Evolutionary conservation across 495 filamentous ascomycete genomes (phyloP), one percentile per base, ranked within the genome.

Genomic region (Penicillium coffeae): DNA sequence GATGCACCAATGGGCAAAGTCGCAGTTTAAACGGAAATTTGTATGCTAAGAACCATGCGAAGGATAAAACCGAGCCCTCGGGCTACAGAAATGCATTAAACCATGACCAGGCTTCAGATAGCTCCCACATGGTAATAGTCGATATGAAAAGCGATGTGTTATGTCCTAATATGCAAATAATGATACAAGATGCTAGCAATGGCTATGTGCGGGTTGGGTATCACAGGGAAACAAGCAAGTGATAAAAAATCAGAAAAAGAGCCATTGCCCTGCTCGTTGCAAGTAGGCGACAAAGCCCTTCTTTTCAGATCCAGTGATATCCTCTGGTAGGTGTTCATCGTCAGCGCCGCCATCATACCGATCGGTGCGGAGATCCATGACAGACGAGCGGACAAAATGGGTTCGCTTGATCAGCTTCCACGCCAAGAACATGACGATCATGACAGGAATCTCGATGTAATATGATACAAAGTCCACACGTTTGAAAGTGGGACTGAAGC

Each of bases 341-440:
- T 47, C 45, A 27, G 30, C 18, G 15, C 45, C 45, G 14, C 45
- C 45, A 38, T 63, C 66, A 69, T 77, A 77, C 8, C 75, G 71
- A 70, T 81, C 78, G 10, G 75, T 79, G 10, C 63, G 64, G 20
- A 81, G 51, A 57, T 81, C 78, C 77, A 80, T 74, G 46, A 72
- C 60, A 16, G 48, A 46, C 25, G 60, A 52, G 13, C 48, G 56
- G 3, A 76, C 68, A 44, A 74, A 62, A 16, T 48, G 58, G 0
- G 75, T 74, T 14, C 68, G 60, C 61, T 75, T 77, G 38, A 74
- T 3, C 2, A 76, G 14, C 49, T 79, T 79, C 75, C 75, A 79
- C 0, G n/a, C 70, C 4, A 77, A 3, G 54, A 66, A 76, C 74
- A 79, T 77, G 41, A 72, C 58, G 21, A 75, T 42, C 72, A 79